Percentiles rank a stretch among this genome's conserved stretches.
phyloP scores from a whole-genome alignment of 768 basidiomycete genomes.

The Psilocybe subaeruginosa region DNA sequence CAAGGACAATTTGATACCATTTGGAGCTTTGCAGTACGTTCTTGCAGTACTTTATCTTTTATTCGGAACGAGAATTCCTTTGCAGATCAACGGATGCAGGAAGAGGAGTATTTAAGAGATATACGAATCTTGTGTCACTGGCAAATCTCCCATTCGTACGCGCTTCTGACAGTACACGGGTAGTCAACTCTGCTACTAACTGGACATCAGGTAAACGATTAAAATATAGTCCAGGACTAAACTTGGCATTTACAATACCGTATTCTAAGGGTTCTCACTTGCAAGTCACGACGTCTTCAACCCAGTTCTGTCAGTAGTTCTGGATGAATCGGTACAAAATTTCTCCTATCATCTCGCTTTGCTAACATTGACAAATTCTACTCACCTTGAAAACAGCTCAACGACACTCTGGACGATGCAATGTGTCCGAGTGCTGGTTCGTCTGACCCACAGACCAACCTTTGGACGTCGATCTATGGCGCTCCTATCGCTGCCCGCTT shows the following conservation, averaged over 20 bases:
- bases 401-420: slow-evolving; percentile 69
- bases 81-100: slow-evolving; percentile 50
- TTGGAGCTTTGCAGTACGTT: slow-evolving; percentile 66
- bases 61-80: neutral
- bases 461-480: slow-evolving; percentile 63
- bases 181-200: slow-evolving; percentile 67
- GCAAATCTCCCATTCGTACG: slow-evolving; percentile 53
- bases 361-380: neutral
- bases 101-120: slow-evolving; percentile 52
- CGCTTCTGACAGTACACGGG: slow-evolving; percentile 53
- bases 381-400: slow-evolving; percentile 36
- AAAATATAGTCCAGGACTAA: neutral
- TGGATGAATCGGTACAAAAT: slow-evolving; percentile 54
- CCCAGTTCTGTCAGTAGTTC: slow-evolving; percentile 56
- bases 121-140: slow-evolving; percentile 46
- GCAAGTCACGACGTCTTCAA: slow-evolving; percentile 50
- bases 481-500: slow-evolving; percentile 60
- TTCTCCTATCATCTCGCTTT: neutral
- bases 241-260: neutral
- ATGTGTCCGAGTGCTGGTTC: slow-evolving; percentile 64
- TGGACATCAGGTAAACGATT: slow-evolving; percentile 62
- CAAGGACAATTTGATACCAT: slow-evolving; percentile 59
- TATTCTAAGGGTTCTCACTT: slow-evolving; percentile 54
- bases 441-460: slow-evolving; percentile 42
- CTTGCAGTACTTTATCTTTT: neutral